phyloP scores from a whole-genome alignment of 768 basidiomycete genomes.

The Tylopilus plumbeoviolaceoides region DNA sequence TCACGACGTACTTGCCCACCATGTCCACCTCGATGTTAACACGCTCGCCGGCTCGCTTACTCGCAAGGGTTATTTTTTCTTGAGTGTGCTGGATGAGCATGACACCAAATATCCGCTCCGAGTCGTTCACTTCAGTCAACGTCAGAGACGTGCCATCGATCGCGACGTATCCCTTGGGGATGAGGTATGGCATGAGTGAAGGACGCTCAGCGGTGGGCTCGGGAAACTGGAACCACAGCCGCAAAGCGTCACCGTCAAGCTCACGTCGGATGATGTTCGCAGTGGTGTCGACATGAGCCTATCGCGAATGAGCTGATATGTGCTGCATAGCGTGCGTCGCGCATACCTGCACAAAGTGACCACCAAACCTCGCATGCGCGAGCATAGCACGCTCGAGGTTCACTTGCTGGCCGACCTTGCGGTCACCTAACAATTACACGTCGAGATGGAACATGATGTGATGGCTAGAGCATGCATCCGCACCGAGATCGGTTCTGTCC shows the following conservation, averaged over 20 bases:
- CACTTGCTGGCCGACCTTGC: constrained; percentile 72
- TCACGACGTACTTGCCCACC: constrained; percentile 88
- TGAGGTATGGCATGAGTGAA: constrained; percentile 74
- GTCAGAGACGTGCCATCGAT: constrained; percentile 95
- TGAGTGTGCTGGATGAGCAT: constrained; percentile 98
- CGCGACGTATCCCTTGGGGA: constrained; percentile 91
- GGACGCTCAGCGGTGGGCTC: constrained; percentile 53
- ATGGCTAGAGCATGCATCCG: constrained; percentile 1
- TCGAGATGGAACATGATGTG: constrained; percentile 2
- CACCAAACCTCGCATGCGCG: constrained; percentile 87
- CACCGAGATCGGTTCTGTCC: constrained; percentile 86
- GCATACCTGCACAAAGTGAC: constrained; percentile 93
- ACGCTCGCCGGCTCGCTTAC: constrained; percentile 69
- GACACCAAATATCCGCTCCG: constrained; percentile 64
- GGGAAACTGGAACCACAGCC: constrained; percentile 75
- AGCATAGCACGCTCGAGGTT: constrained; percentile 96
- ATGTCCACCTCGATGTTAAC: constrained; percentile 97
- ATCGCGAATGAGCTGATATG: background rate
- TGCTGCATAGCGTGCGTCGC: background rate
- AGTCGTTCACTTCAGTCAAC: constrained; percentile 72
- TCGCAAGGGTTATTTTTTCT: constrained; percentile 74
- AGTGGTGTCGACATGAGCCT: constrained; percentile 95
- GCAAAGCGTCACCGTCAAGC: constrained; percentile 84
- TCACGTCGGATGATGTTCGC: constrained; percentile 64
- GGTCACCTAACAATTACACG: constrained; percentile 52